Base-by-base conservation (phyloP, 371 early-diverging fungal genomes). In the Chytridium lagenaria region DNA sequence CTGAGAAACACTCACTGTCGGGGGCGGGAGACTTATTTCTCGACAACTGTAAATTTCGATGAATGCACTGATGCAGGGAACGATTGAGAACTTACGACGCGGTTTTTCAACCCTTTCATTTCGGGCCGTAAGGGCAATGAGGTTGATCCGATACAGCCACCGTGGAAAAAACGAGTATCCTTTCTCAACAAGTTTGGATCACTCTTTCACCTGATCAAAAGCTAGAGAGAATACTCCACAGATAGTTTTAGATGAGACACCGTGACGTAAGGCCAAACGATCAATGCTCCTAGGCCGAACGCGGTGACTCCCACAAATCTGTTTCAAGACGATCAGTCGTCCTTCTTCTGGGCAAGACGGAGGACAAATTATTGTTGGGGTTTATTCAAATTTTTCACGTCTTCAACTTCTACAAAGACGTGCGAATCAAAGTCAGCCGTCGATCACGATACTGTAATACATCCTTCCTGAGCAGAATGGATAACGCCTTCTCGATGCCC, bases 401-500 rank as follows among this genome's bases (percentile, higher is more conserved):
- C n/a, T 12, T 49, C 12, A 57, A 57, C 10, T n/a, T 30, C 26
- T 26, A 26, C 57, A 57, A 57, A n/a, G 57, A 63, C 12, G 40
- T 23, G 26, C 67, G 38, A 23, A 37, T 12, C 33, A 73, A 26
- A 16, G 28, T 70, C 80, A 90, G 90, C 77, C 95, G 88, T 78
- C 94, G 90, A 71, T 92, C 89, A 75, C 88, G 87, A 84, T 93
- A 93, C 78, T 90, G 90, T 51, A 97, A 80, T n/a, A 91, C 89
- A 61, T 95, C 97, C 74, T 93, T 88, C 70, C 94, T 89, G 22
- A 92, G 90, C 70, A 97, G 85, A 63, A 92, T 89, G 65, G 87
- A 86, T 57, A 97, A 83, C 15, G 96, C 93, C 63, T 91, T 83
- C 51, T 88, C 89, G 50, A 96, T 86, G 19, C 93, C 88, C 51